phyloP scores from a whole-genome alignment of 305 asterid species.

The Fraxinus albicans region DNA sequence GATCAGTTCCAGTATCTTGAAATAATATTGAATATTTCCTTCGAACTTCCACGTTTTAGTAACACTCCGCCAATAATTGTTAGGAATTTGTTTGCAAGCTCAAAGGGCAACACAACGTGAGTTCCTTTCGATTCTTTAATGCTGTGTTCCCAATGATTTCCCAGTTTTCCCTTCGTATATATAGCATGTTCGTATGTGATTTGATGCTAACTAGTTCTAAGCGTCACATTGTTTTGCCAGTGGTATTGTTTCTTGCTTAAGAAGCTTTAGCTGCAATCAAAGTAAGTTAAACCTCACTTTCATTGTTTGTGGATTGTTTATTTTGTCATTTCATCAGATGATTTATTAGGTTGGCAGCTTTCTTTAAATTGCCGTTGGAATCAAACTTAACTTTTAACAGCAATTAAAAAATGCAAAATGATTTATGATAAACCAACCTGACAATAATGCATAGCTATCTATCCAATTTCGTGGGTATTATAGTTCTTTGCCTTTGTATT shows the following conservation, averaged over 20 bases:
- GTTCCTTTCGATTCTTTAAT: not conserved
- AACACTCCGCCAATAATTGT: not conserved
- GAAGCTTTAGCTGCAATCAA: not conserved
- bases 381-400: too few relatives aligned
- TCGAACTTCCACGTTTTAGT: not conserved
- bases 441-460: too few relatives aligned
- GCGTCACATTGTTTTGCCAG: constrained; percentile 6
- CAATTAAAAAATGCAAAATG: too few relatives aligned
- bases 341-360: too few relatives aligned
- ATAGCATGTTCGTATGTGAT: not conserved
- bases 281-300: not conserved
- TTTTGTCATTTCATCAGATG: not conserved
- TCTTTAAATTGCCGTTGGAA: too few relatives aligned
- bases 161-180: not conserved
- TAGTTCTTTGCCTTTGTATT: not conserved
- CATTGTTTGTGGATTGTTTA: not conserved
- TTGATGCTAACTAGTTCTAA: not conserved
- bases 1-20: constrained; percentile 11
- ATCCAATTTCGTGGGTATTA: too few relatives aligned
- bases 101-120: constrained; percentile 4
- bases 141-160: not conserved
- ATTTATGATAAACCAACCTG: too few relatives aligned
- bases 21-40: not conserved
- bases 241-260: constrained; percentile 16
- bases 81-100: constrained; percentile 20